A percentile compares a stretch with the other conserved stretches of the same genome.
Evolutionary conservation across 805 yeast species (phyloP).

Genomic region (Starmerella asiatica): DNA sequence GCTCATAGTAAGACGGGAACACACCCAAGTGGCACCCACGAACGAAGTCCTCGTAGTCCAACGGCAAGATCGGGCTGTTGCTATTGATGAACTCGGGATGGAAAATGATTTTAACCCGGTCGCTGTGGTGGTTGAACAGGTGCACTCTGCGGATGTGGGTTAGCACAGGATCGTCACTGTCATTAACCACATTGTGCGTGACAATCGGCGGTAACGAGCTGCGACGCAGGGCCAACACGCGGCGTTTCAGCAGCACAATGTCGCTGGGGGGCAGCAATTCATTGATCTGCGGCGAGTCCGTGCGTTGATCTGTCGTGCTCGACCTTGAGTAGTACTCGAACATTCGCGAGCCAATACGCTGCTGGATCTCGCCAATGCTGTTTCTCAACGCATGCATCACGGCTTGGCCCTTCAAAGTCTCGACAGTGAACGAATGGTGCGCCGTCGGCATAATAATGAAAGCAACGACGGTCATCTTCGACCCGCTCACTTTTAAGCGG

Average conservation of each 20-base stretch:
- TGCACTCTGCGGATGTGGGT: slow-evolving; percentile 86
- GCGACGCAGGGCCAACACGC: slow-evolving; percentile 85
- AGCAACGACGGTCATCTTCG: slow-evolving; percentile 88
- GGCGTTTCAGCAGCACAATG: slow-evolving; percentile 73
- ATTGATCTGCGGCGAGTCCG: slow-evolving; percentile 65
- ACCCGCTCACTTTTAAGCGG: slow-evolving; percentile 62
- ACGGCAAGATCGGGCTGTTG: slow-evolving; percentile 80
- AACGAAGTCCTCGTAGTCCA: slow-evolving; percentile 95
- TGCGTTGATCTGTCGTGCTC: slow-evolving; percentile 29
- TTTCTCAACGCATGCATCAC: slow-evolving; percentile 81
- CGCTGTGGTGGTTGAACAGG: slow-evolving; percentile 76
- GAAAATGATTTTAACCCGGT: slow-evolving; percentile 87
- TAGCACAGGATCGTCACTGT: slow-evolving; percentile 77
- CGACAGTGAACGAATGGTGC: slow-evolving; percentile 87
- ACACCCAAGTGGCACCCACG: slow-evolving; percentile 97
- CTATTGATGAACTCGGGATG: slow-evolving; percentile 95
- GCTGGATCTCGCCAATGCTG: slow-evolving; percentile 78
- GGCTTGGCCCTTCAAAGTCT: slow-evolving; percentile 91
- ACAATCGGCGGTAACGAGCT: slow-evolving; percentile 87
- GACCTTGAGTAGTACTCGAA: slow-evolving; percentile 79
- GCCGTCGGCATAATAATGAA: slow-evolving; percentile 97
- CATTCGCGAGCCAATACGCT: slow-evolving; percentile 69
- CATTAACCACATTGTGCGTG: slow-evolving; percentile 93
- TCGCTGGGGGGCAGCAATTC: slow-evolving; percentile 78
- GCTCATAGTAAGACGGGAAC: slow-evolving; percentile 96